Base-by-base conservation (phyloP, 495 filamentous ascomycete species). In the Cairneyella variabilis region DNA sequence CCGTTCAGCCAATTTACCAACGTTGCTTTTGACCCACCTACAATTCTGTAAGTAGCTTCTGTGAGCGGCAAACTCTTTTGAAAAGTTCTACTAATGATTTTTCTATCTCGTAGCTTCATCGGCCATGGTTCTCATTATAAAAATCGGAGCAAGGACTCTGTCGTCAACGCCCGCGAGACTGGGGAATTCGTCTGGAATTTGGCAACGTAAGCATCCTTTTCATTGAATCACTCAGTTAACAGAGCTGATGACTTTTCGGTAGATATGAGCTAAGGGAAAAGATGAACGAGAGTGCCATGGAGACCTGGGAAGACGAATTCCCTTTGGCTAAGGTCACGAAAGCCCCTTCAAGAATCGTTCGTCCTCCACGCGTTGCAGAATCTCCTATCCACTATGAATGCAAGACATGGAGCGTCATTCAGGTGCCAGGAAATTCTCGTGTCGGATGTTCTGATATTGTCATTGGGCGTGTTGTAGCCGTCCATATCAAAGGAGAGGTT, bases 1-100 rank as follows among this genome's bases (percentile, higher is more conserved):
- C 59, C 59, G 4, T 62, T 53, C 27, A 58, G 55, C 40, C 59
- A 59, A 51, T 59, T 62, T 34, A 62, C 41, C 32, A 61, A 58
- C 32, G 54, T 61, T n/a, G 40, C 58, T n/a, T 61, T 61, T 47
- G 54, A 58, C 30, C 56, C 58, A 12, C 54, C 58, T 27, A 57
- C 53, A 4, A 56, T 61, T 40, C 44, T 61, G 36, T 38, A 17
- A 38, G 36, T 38, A 38, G 36, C 36, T 12, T 38, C 11, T 38
- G 14, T 17, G 36, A 38, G 14, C 3, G 12, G 12, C 3, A 38
- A 38, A 38, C 36, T 38, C 3, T 38, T 38, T 38, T 38, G 36
- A 12, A 38, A 4, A 17, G 36, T 38, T 38, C 36, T 38, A 38
- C 36, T 38, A 38, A 38, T 38, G 12, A n/a, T n/a, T 38, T 5